These are phyloP conservation scores for Coniochaeta sp. DNA, from an alignment of 2,329 filamentous ascomycete species.

Conservation along the genomic window DNA sequence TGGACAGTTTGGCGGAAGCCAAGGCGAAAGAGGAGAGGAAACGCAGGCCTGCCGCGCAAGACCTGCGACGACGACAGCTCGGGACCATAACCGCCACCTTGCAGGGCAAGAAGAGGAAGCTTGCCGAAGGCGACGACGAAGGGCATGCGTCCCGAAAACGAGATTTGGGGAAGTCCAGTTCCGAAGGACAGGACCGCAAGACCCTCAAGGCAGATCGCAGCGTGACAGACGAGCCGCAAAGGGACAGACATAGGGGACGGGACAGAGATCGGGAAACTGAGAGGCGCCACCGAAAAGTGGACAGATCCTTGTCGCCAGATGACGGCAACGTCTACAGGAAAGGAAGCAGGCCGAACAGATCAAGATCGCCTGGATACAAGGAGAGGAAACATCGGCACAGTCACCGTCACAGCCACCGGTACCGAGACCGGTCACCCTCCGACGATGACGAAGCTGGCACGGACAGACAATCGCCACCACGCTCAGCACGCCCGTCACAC, in stretches of 20 bases:
- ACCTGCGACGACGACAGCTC: conserved; percentile 50
- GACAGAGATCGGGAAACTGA: conserved; percentile 1
- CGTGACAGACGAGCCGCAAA: not conserved
- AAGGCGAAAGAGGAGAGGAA: conserved; percentile 36
- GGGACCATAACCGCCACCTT: conserved; percentile 54
- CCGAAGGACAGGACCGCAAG: too few relatives aligned
- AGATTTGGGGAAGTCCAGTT: too few relatives aligned
- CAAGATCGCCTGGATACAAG: not conserved
- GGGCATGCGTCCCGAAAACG: not conserved
- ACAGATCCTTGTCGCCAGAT: conserved; percentile 4
- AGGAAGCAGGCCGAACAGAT: not conserved
- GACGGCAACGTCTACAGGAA: not conserved
- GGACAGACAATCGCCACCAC: not conserved
- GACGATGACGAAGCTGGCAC: not conserved
- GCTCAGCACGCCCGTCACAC: not conserved
- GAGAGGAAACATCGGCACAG: conserved; percentile 1
- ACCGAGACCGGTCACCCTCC: not conserved
- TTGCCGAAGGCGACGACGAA: not conserved
- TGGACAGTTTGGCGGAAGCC: conserved; percentile 51
- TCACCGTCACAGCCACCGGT: conserved; percentile 2
- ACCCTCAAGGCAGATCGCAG: too few relatives aligned
- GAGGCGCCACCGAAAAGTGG: not conserved
- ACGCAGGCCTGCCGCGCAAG: conserved; percentile 35
- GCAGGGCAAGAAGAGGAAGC: conserved; percentile 22
- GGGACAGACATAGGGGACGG: conserved; percentile 3